Evolutionary conservation across 805 yeast species (phyloP), one percentile per base, ranked within the genome.

Genomic region (Candida pseudofarinosa): DNA sequence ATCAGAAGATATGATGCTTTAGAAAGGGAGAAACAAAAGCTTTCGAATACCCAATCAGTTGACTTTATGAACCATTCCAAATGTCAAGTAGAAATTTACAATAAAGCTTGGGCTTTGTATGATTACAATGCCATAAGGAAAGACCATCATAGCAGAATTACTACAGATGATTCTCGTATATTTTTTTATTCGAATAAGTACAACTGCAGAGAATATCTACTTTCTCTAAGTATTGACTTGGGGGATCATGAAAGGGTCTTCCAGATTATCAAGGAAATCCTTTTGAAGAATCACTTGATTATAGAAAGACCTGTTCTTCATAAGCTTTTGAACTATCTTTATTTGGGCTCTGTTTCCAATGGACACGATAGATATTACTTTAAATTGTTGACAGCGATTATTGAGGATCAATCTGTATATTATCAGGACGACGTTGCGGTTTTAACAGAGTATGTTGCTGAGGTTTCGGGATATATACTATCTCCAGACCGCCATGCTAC

Each of bases 211-310:
- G 69, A 66, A 38, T 36, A 45, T 31, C 47, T 70, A 17, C 53
- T 70, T 19, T 54, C 68, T 0, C 48, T 65, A 6, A 51, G 63
- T 33, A 54, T 70, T 14, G 67, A 62, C 40, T 42, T 58, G 33
- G 62, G 64, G 3, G 74, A 70, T 42, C 62, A 56, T 39, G 58
- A 63, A 35, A 55, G 55, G 19, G 51, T 62, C 12, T 67, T 59
- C 41, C 70, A 68, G 42, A 42, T 70, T 30, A 52, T 67, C 15
- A 70, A 69, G 44, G 67, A 67, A 34, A 45, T 69, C 2, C 42
- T 69, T 26, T 34, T 67, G 17, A 63, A 58, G 39, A 52, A 63
- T 28, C 65, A 64, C 39, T 46, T 58, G 28, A 47, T 69, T 26
- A 51, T 46, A 23, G 66, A 66, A 41, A 43, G 62, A 52, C 51